Evolutionary conservation across 495 filamentous ascomycete species (phyloP), one percentile per base, ranked within the genome.

Genomic region (Xylaria acuta): DNA sequence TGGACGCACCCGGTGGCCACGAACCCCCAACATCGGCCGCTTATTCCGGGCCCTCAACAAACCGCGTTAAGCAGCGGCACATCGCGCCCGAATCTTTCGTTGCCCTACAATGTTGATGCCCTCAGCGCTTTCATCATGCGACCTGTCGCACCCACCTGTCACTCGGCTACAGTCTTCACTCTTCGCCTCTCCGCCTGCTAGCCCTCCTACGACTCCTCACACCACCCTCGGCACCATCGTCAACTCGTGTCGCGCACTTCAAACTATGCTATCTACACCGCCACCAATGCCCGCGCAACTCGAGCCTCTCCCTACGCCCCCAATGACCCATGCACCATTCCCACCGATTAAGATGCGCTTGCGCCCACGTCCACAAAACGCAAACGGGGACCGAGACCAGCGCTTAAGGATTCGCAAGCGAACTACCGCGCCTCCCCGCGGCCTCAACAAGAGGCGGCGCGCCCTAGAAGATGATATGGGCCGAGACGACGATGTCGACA

Each of bases 221-320:
- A 82, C 78, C 56, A 83, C 87, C 40, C 76, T 87, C 63, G 86
- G 87, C 73, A 88, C 90, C 80, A 87, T 93, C 67, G 85, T 90
- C 74, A 87, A 85, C 53, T 90, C 91, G 67, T 93, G 91, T 80
- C 91, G 90, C 79, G 88, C 90, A 4, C 86, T 94, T 0, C 92
- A 94, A 74, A 89, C 89, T 0, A 88, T 93, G 70, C 84, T 94
- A 32, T 74, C 77, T 63, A 72, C 75, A 36, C 49, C 82, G 34
- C 71, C 77, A 75, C 81, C 81, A 78, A 75, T 80, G 78, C 80
- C 85, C 1, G 84, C 89, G 73, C 83, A 77, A 68, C 73, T 69
- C 67, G 74, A 74, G 51, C 64, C 72, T 25, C 81, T 88, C 36
- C 85, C 82, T 70, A 85, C 86, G 41, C 84, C 88, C 20, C 86